Percentiles rank a stretch among this genome's conserved stretches.
Evolutionary conservation across 2,329 filamentous ascomycete genomes (phyloP).

Genomic region (Penicillium thymicola): DNA sequence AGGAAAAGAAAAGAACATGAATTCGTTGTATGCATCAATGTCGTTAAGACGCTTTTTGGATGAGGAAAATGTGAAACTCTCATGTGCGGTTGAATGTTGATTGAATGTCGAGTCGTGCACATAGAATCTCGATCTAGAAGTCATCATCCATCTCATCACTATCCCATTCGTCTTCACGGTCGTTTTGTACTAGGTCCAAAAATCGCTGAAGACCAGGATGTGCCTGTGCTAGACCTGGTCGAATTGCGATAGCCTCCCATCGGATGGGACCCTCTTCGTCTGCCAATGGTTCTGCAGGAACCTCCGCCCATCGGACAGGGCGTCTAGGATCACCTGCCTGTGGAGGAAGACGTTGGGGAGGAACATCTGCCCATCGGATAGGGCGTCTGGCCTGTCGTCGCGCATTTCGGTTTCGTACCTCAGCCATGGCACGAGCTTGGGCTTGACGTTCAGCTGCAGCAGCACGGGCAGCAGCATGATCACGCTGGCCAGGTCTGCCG

Average conservation of each 20-base stretch:
- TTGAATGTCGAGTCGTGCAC: not conserved
- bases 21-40: slow-evolving; percentile 6
- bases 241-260: slow-evolving; percentile 1
- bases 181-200: slow-evolving; percentile 50
- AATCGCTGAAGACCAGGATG: slow-evolving; percentile 49
- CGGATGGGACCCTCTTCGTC: not conserved
- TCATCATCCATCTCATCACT: slow-evolving; percentile 55
- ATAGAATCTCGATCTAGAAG: slow-evolving; percentile 19
- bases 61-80: not conserved
- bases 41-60: slow-evolving; percentile 3
- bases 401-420: slow-evolving; percentile 31
- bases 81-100: not conserved
- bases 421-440: slow-evolving; percentile 39
- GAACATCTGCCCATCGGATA: not conserved
- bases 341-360: slow-evolving; percentile 11
- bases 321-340: slow-evolving; percentile 1
- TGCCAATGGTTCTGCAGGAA: not conserved
- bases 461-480: slow-evolving; percentile 35
- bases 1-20: not conserved
- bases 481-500: slow-evolving; percentile 26
- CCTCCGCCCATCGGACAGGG: slow-evolving; percentile 1
- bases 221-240: slow-evolving; percentile 4
- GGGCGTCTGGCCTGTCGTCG: not conserved
- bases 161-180: slow-evolving; percentile 59
- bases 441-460: slow-evolving; percentile 39